Evolutionary conservation across 1,284 basidiomycete genomes (phyloP).

Genomic region (Papiliotrema flavescens): DNA sequence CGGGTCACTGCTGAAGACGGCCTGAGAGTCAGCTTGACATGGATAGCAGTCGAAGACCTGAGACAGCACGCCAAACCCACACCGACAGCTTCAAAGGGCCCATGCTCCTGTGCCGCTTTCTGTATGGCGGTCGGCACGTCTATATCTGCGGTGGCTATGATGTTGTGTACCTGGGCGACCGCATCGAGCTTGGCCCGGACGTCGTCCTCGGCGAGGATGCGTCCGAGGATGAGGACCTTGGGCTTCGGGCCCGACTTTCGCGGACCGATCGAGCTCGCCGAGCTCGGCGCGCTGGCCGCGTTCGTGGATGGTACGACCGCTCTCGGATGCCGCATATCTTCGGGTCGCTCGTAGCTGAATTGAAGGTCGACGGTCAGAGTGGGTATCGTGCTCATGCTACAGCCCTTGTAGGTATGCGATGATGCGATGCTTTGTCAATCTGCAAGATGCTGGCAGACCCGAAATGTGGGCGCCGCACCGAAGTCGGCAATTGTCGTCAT

Average conservation of each 20-base stretch:
- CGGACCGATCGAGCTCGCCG: no score
- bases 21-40: neutral
- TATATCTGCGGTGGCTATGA: neutral
- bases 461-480: no score
- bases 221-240: slow-evolving; percentile 4
- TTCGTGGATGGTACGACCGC: no score
- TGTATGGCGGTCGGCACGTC: neutral
- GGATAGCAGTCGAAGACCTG: neutral
- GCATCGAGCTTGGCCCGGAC: neutral
- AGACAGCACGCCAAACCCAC: slow-evolving; percentile 1
- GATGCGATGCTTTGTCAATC: no score
- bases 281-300: no score
- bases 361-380: neutral
- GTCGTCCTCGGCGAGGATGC: neutral
- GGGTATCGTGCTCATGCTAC: neutral
- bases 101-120: slow-evolving; percentile 1
- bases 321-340: no score
- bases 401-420: no score
- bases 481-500: no score
- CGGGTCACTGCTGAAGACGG: neutral
- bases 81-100: slow-evolving; percentile 7
- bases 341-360: neutral
- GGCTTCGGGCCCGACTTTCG: neutral
- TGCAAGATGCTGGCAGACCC: no score
- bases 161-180: slow-evolving; percentile 4